phyloP scores from a whole-genome alignment of 106 monocot genomes.

The Phalaenopsis equestris region DNA sequence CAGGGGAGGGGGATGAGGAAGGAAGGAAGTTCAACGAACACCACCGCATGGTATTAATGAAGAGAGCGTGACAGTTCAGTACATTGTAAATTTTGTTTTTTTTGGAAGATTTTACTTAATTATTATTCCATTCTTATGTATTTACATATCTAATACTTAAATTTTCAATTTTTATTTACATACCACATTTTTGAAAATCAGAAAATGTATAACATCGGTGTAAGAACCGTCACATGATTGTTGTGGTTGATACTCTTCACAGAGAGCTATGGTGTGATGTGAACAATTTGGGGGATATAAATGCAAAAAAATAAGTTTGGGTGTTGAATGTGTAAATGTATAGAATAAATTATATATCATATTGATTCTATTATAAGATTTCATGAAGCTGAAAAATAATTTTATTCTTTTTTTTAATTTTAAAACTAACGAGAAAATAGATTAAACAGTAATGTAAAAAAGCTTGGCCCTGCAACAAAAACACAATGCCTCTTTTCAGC shows the following conservation, averaged over 20 bases:
- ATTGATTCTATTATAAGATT: no score
- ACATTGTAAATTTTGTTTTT: background rate
- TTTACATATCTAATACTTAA: background rate
- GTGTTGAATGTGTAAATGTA: background rate
- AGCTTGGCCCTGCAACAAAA: background rate
- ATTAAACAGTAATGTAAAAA: background rate
- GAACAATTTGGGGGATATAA: no score
- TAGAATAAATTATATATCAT: background rate
- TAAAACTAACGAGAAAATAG: background rate
- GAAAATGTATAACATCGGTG: no score
- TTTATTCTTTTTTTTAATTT: background rate
- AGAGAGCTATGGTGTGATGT: no score
- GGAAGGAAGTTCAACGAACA: background rate
- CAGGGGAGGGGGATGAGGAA: background rate
- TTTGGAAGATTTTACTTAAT: no score
- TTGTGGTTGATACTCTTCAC: no score
- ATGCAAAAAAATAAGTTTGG: no score
- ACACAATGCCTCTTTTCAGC: background rate
- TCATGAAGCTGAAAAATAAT: no score
- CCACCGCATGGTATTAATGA: constrained; percentile 5
- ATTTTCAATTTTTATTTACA: no score
- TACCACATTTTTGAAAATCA: no score
- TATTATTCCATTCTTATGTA: no score
- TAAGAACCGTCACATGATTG: no score
- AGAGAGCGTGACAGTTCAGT: background rate